Base-by-base conservation (phyloP, 108 stramenopile species). In the Cyclotella cryptica region DNA sequence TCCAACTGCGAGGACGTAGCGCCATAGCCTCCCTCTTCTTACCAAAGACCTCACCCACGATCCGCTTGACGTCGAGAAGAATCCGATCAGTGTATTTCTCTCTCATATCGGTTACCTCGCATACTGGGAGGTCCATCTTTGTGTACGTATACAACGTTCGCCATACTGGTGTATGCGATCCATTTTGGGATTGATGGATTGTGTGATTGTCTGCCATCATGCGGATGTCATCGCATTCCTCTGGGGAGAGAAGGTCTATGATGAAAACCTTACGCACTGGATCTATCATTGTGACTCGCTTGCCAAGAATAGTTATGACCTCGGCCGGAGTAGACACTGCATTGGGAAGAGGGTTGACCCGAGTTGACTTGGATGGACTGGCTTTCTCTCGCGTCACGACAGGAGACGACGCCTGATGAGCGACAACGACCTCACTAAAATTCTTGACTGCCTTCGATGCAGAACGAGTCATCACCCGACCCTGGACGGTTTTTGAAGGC, bases 111-210 rank as follows among this genome's bases (percentile, higher is more conserved):
- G 66, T 57, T 46, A 78, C 71, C 54, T 87, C 86, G 26, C 58
- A 62, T 35, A 72, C 73, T 11, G 86, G 86, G 4, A 87, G 59
- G 72, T 85, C 84, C 80, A 82, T 78, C 61, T 85, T 87, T 51
- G 87, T 87, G 68, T 87, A 87, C 22, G 87, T 87, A 77, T 87
- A 87, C 22, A 87, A 70, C 30, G 80, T 87, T 55, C 87, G 45
- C 87, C 87, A 87, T 0, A 69, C 72, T 66, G 58, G 68, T 3
- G 29, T 29, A 47, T 57, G 40, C 6, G 49, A 59, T 53, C 71
- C 75, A 49, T 41, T 43, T 40, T 71, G 59, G 19, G 66, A 44
- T 13, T 44, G 29, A 58, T 77, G 71, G 24, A 67, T 69, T 4
- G 69, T 74, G 71, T 87, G 82, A 69, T 80, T 30, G 62, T 87